Conservation (phyloP, 2,329 filamentous ascomycete genomes). For the Xylariaceae sp. region DNA sequence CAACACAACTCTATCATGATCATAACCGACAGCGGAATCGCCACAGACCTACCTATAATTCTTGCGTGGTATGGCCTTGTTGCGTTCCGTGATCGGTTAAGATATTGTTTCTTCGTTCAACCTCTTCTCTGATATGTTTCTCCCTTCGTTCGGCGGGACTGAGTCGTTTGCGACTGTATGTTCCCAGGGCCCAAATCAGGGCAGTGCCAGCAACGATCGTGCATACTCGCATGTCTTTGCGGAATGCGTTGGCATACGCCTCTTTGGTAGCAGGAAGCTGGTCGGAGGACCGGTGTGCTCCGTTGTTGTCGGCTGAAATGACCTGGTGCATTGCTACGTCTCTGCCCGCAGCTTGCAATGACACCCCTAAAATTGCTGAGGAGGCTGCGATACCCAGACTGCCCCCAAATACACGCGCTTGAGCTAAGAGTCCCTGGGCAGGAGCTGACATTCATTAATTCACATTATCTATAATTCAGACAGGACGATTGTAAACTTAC, state of each 20-base stretch:
- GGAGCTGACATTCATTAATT: slow-evolving; percentile 34
- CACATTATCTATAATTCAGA: too few species aligned
- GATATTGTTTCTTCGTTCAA: slow-evolving; percentile 21
- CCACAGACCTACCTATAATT: neutral
- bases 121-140: slow-evolving; percentile 25
- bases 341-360: slow-evolving; percentile 30
- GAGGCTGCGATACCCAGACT: slow-evolving; percentile 51
- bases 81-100: neutral
- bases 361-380: slow-evolving; percentile 40
- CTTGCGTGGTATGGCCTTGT: neutral
- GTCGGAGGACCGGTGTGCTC: slow-evolving; percentile 22
- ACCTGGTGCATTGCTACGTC: slow-evolving; percentile 30
- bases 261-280: slow-evolving; percentile 34
- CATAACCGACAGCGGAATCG: neutral
- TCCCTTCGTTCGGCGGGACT: slow-evolving; percentile 28
- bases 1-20: neutral
- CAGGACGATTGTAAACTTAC: slow-evolving; percentile 30
- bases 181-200: slow-evolving; percentile 37
- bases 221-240: slow-evolving; percentile 43
- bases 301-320: slow-evolving; percentile 18
- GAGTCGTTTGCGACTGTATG: slow-evolving; percentile 34
- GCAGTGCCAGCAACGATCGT: slow-evolving; percentile 38
- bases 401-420: slow-evolving; percentile 48
- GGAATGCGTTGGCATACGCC: slow-evolving; percentile 43
- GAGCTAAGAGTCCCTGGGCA: slow-evolving; percentile 49